phyloP scores from a whole-genome alignment of 345 rosid species.

The Hypericum androsaemum region DNA sequence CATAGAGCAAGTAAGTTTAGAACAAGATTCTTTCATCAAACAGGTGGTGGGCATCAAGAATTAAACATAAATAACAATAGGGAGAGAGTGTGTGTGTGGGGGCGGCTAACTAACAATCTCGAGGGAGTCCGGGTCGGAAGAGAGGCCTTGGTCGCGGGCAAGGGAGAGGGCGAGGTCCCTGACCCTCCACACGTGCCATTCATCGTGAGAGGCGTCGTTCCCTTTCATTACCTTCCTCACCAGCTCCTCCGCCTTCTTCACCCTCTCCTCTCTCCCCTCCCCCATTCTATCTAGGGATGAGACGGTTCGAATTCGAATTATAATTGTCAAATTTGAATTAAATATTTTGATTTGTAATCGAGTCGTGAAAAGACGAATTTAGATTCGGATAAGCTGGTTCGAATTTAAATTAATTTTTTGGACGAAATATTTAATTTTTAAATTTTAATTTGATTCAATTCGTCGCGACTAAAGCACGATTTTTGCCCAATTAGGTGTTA shows the following conservation, averaged over 20 bases:
- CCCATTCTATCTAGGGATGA: not conserved
- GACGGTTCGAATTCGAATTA: too few relatives aligned
- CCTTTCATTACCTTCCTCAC: slow-evolving; percentile 53
- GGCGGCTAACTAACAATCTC: slow-evolving; percentile 38
- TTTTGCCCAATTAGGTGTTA: too few relatives aligned
- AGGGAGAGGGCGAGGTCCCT: slow-evolving; percentile 74
- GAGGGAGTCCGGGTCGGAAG: slow-evolving; percentile 61
- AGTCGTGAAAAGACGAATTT: too few relatives aligned
- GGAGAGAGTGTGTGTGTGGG: not conserved
- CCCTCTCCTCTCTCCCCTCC: slow-evolving; percentile 11
- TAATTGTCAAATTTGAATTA: too few relatives aligned
- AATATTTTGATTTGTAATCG: too few relatives aligned
- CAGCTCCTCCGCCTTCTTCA: slow-evolving; percentile 51
- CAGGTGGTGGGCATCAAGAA: not conserved
- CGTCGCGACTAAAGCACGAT: too few relatives aligned
- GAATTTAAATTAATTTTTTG: too few relatives aligned
- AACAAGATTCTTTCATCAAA: too few relatives aligned
- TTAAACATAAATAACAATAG: not conserved
- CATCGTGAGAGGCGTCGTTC: slow-evolving; percentile 82
- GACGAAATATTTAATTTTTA: too few relatives aligned
- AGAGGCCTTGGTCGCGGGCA: slow-evolving; percentile 75
- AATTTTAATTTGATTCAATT: too few relatives aligned
- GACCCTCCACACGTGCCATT: slow-evolving; percentile 69
- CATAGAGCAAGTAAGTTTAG: too few relatives aligned
- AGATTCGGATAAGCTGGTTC: too few relatives aligned